A percentile compares a stretch with the other conserved stretches of the same genome.
Evolutionary conservation across 768 basidiomycete species (phyloP).

Genomic region (Lactarius quietus): DNA sequence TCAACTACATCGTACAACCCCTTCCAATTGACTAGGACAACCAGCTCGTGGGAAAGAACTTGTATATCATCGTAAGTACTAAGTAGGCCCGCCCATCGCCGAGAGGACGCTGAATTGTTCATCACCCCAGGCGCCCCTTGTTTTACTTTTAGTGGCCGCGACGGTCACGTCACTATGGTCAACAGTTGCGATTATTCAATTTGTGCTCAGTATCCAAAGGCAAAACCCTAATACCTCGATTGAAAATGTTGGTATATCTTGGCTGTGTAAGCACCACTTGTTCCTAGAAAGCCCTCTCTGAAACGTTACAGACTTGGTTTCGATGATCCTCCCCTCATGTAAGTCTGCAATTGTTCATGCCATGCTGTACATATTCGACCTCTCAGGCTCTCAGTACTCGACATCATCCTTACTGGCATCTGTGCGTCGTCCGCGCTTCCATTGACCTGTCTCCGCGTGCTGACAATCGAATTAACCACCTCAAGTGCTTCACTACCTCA

Average conservation of each 20-base stretch:
- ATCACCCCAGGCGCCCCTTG: neutral
- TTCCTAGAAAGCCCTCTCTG: neutral
- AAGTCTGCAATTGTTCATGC: neutral
- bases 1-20: neutral
- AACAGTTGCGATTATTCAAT: neutral
- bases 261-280: conserved; percentile 2
- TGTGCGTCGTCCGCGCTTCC: neutral
- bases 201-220: neutral
- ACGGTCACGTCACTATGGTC: neutral
- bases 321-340: neutral
- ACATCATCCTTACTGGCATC: neutral
- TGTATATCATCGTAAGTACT: conserved; percentile 8
- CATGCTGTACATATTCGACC: neutral
- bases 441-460: neutral
- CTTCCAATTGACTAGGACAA: neutral
- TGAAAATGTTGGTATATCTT: neutral
- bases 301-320: neutral
- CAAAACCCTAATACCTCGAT: neutral
- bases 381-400: neutral
- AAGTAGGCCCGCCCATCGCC: neutral
- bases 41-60: conserved; percentile 9
- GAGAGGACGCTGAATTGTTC: neutral
- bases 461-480: neutral
- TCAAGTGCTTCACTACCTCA: neutral
- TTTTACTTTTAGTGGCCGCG: conserved; percentile 6